phyloP scores from a whole-genome alignment of 352 stramenopile genomes.

The Plasmopara viticola region DNA sequence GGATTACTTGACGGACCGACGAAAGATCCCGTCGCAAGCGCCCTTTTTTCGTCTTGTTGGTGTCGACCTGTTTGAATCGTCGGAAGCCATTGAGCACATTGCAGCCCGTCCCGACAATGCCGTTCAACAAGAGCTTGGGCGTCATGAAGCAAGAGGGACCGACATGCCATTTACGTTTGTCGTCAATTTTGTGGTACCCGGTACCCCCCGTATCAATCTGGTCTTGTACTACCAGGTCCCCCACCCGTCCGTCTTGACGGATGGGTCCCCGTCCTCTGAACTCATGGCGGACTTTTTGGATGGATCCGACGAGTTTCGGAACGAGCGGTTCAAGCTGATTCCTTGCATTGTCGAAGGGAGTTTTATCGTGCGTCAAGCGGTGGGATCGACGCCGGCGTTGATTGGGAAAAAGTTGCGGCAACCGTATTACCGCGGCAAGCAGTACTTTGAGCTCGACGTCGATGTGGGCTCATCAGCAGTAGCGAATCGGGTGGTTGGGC shows the following conservation, averaged over 20 bases:
- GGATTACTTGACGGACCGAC: slow-evolving; percentile 60
- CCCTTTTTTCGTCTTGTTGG: slow-evolving; percentile 62
- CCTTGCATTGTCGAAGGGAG: slow-evolving; percentile 72
- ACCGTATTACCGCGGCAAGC: slow-evolving; percentile 46
- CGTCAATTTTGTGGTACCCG: slow-evolving; percentile 71
- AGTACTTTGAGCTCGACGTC: slow-evolving; percentile 76
- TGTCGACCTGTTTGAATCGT: slow-evolving; percentile 57
- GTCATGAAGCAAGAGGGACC: slow-evolving; percentile 47
- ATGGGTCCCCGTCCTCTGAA: slow-evolving; percentile 58
- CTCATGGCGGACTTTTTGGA: slow-evolving; percentile 73
- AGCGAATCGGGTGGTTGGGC: slow-evolving; percentile 64
- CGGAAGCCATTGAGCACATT: slow-evolving; percentile 53
- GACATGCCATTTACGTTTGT: slow-evolving; percentile 78
- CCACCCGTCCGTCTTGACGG: slow-evolving; percentile 39
- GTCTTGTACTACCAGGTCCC: slow-evolving; percentile 71
- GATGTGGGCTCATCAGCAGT: slow-evolving; percentile 69
- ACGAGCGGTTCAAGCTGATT: slow-evolving; percentile 80
- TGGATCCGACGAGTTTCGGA: slow-evolving; percentile 65
- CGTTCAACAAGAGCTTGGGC: slow-evolving; percentile 50
- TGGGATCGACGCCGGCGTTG: slow-evolving; percentile 62
- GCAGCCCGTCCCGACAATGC: slow-evolving; percentile 50
- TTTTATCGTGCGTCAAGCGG: slow-evolving; percentile 75
- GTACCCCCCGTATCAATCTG: slow-evolving; percentile 49
- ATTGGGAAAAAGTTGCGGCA: slow-evolving; percentile 75
- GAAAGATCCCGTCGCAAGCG: slow-evolving; percentile 65